Percentiles rank a stretch among this genome's conserved stretches.
These are phyloP conservation scores for Flaveria linearis DNA, from an alignment of 129 eudicot genomes.

Conservation along the genomic window DNA sequence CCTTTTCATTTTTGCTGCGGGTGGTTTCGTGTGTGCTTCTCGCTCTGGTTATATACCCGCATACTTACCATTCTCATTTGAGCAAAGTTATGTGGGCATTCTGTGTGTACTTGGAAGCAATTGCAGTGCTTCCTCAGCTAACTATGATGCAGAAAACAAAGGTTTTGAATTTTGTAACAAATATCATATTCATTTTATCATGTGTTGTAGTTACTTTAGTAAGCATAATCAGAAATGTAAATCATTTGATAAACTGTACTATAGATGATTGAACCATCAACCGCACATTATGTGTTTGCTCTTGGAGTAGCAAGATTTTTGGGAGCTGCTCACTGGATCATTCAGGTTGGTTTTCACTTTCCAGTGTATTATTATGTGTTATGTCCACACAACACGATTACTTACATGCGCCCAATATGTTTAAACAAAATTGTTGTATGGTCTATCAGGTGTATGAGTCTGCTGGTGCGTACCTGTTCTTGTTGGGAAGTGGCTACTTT, in stretches of 20 bases:
- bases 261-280: constrained; percentile 91
- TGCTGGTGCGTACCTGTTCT: constrained; percentile 54
- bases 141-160: constrained; percentile 80
- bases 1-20: no score
- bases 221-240: neutral
- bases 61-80: no score
- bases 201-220: neutral
- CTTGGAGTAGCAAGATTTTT: constrained; percentile 85
- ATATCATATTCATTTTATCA: neutral
- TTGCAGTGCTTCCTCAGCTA: constrained; percentile 91
- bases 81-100: no score
- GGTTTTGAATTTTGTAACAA: constrained; percentile 39
- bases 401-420: neutral
- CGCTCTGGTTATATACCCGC: no score
- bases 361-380: neutral
- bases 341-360: constrained; percentile 50
- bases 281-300: constrained; percentile 93
- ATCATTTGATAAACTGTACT: neutral
- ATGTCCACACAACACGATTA: neutral
- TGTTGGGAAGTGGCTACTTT: constrained; percentile 71
- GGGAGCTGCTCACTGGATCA: constrained; percentile 92
- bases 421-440: neutral
- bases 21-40: no score
- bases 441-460: constrained; percentile 46
- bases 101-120: constrained; percentile 50